Evolutionary conservation across 208 protist species (phyloP), one percentile per base, ranked within the genome.

Genomic region (Borovskyia barvae): DNA sequence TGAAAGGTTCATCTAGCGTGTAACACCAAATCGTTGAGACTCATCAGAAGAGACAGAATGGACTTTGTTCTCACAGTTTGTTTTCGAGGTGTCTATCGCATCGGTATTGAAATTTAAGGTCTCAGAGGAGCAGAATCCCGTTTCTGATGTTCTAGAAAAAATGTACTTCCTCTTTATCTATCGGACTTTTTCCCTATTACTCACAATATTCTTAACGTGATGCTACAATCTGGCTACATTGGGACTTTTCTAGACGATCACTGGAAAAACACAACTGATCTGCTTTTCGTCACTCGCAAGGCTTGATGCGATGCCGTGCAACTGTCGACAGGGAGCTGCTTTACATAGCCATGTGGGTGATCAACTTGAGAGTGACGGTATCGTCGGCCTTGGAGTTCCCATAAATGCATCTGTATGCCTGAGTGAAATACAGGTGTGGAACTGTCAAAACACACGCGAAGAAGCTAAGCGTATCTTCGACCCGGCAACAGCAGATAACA

Each of bases 261-360:
- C n/a, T n/a, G n/a, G n/a, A n/a, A n/a, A n/a, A n/a, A n/a, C n/a
- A 5, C 14, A 50, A 50, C 42, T 19, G 12, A 50, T 28, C 9
- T 11, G 22, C 15, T 55, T 61, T 66, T 19, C 36, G 20, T 70
- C 14, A 33, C 32, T 49, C 20, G 41, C 22, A 55, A 47, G 22
- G 42, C 19, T 26, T 32, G 1, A 42, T 47, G 32, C 15, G 26
- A 93, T 95, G 88, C 88, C 85, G 11, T 95, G 88, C 65, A 95
- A 92, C 47, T 95, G 88, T 43, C 67, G 88, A 8, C 72, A 83
- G 40, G 77, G 77, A 22, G 80, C 72, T 6, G 88, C 85, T 15
- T 60, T 80, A 9, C 88, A 95, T 51, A 82, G 89, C 48, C 88
- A 95, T 49, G 40, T 95, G 2, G 75, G 59, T 24, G 88, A 95